These are phyloP conservation scores for Pseudogymnoascus pannorum DNA, from an alignment of 2,329 filamentous ascomycete genomes.

Conservation along the genomic window DNA sequence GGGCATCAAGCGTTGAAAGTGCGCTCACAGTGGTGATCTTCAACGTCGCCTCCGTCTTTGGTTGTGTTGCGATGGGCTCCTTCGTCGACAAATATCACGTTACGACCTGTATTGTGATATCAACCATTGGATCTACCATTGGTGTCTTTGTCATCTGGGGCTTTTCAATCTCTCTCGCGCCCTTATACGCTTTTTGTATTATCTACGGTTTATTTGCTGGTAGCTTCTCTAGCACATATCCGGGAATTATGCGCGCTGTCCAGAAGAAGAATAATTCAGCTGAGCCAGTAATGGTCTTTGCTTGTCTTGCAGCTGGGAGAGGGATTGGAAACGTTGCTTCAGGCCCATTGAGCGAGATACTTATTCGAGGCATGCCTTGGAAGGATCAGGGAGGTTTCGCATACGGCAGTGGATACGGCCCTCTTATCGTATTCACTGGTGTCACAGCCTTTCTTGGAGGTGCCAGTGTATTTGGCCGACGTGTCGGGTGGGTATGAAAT, in stretches of 20 bases:
- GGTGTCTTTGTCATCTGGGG: conserved; percentile 45
- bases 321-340: conserved; percentile 20
- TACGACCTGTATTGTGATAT: conserved; percentile 35
- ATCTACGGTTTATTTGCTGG: conserved; percentile 46
- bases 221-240: conserved; percentile 43
- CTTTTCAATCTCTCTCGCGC: conserved; percentile 32
- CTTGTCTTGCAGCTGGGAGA: conserved; percentile 20
- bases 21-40: conserved; percentile 38
- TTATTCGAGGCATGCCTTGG: conserved; percentile 15
- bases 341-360: conserved; percentile 19
- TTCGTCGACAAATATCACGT: conserved; percentile 33
- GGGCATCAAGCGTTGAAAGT: conserved; percentile 31
- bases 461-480: conserved; percentile 37
- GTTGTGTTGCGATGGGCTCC: conserved; percentile 35
- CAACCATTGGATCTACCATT: conserved; percentile 37
- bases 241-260: conserved; percentile 25
- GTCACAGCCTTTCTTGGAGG: conserved; percentile 22
- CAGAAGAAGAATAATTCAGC: conserved; percentile 17
- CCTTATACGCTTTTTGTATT: conserved; percentile 39
- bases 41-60: conserved; percentile 37
- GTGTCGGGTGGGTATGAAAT: conserved; percentile 20
- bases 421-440: conserved; percentile 22
- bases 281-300: conserved; percentile 26
- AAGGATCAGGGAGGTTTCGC: conserved; percentile 14
- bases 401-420: conserved; percentile 21